phyloP scores from a whole-genome alignment of 768 basidiomycete species.

The Trametes cingulata region DNA sequence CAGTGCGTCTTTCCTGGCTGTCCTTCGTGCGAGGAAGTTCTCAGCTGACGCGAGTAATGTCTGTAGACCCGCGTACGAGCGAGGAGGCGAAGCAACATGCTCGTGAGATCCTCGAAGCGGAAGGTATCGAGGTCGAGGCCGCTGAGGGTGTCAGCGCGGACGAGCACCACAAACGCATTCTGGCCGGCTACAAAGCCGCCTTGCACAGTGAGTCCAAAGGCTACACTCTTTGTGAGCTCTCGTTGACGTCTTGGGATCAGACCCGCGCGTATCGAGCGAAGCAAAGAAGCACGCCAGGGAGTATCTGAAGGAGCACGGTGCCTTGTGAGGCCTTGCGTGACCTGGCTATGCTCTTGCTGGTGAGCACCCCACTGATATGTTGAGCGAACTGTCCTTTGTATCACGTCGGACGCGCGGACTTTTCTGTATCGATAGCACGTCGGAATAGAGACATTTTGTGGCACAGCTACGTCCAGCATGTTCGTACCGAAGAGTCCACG shows the following conservation, averaged over 20 bases:
- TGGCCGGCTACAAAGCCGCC: conserved; percentile 58
- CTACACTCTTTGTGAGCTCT: background rate
- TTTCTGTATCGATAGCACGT: background rate
- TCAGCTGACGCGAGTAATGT: background rate
- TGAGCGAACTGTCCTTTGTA: too few relatives aligned
- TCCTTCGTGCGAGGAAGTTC: too few relatives aligned
- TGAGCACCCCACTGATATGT: too few relatives aligned
- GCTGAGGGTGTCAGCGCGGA: conserved; percentile 33
- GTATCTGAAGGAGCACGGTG: conserved; percentile 36
- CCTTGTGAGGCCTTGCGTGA: conserved; percentile 14
- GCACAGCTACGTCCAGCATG: too few relatives aligned
- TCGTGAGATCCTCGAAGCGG: conserved; percentile 49
- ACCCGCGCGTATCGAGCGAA: conserved; percentile 47
- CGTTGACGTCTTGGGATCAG: conserved; percentile 26
- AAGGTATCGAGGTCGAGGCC: conserved; percentile 38
- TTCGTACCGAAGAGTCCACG: too few relatives aligned
- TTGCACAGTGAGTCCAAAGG: conserved; percentile 45
- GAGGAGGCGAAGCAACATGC: conserved; percentile 52
- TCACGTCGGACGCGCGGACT: too few relatives aligned
- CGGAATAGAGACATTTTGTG: too few relatives aligned
- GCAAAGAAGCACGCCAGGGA: conserved; percentile 51
- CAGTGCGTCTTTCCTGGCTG: conserved; percentile 31
- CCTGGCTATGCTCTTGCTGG: too few relatives aligned
- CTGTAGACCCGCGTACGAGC: background rate
- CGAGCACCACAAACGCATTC: conserved; percentile 45